These are phyloP conservation scores for Populus nigra DNA, from an alignment of 345 rosid genomes.

Conservation along the genomic window DNA sequence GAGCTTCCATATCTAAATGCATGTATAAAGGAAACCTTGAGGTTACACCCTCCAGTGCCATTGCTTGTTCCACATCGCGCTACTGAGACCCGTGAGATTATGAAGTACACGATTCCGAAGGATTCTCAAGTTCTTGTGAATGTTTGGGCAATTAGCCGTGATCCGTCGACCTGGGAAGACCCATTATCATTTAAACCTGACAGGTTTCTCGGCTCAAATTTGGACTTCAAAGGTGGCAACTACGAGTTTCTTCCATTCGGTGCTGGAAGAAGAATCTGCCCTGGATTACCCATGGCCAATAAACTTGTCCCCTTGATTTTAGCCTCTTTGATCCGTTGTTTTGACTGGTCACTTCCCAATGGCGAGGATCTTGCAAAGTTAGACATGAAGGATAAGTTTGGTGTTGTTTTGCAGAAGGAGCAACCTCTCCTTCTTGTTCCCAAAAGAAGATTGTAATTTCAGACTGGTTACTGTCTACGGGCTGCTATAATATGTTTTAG, in stretches of 20 bases:
- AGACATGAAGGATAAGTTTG: constrained; percentile 8
- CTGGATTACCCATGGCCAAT: constrained; percentile 12
- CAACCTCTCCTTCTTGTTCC: constrained; percentile 4
- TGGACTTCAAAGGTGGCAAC: constrained; percentile 7
- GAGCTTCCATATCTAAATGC: too few relatives aligned
- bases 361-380: neutral
- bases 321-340: constrained; percentile 6
- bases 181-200: constrained; percentile 20
- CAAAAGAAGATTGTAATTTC: neutral
- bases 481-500: too few relatives aligned
- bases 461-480: neutral
- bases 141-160: constrained; percentile 21
- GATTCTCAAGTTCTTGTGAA: constrained; percentile 16
- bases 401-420: constrained; percentile 6
- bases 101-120: constrained; percentile 16
- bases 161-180: constrained; percentile 11
- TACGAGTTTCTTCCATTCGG: constrained; percentile 18
- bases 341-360: constrained; percentile 22
- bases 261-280: constrained; percentile 20
- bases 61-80: constrained; percentile 11
- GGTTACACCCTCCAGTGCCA: constrained; percentile 19
- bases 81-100: constrained; percentile 14
- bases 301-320: constrained; percentile 8
- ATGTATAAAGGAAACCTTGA: constrained; percentile 16
- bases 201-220: neutral